Base-by-base conservation (phyloP, 768 basidiomycete genomes). In the Tulasnella sp. region DNA sequence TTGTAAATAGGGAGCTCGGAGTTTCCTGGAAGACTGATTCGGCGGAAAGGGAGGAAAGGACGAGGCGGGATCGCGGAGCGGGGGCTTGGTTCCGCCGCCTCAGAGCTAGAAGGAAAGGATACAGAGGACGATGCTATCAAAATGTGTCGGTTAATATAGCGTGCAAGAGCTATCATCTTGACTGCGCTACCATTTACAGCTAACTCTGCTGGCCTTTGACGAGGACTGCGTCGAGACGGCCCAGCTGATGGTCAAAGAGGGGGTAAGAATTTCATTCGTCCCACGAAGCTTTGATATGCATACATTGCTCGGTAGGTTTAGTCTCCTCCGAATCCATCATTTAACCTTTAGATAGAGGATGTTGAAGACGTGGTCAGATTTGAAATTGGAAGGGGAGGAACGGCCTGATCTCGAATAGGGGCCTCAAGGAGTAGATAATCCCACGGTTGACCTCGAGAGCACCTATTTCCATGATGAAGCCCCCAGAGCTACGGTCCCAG, bases 11-110 rank as follows among this genome's bases (percentile, higher is more conserved):
- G 81, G 72, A 88, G 88, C 19, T 85, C 85, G 27, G 56, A 86
- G 82, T 44, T 82, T 18, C 73, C 44, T 12, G 87, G 87, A 5
- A 88, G 83, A 10, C 87, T 88, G 56, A 88, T 88, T n/a, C 87
- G 84, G 46, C 87, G 86, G 81, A 88, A 88, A 9, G 87, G 87
- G 31, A 86, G 81, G 36, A 79, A 79, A 21, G 71, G 71, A 46
- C 75, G 75, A 14, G 75, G 71, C 46, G 78, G 62, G 62, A 68
- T 68, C 27, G 31, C 62, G 5, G 62, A 68, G 16, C 62, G 62
- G 24, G 62, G 62, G 34, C 62, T 68, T 68, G 62, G 31, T 27
- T 68, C 62, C 34, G 62, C 27, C 5, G 62, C 31, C 31, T 68
- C 62, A 36, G 62, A 18, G 62, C 62, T 36, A 16, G 62, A 68